Evolutionary conservation across 108 stramenopile genomes (phyloP), one percentile per base, ranked within the genome.

Genomic region (Skeletonema grethae): DNA sequence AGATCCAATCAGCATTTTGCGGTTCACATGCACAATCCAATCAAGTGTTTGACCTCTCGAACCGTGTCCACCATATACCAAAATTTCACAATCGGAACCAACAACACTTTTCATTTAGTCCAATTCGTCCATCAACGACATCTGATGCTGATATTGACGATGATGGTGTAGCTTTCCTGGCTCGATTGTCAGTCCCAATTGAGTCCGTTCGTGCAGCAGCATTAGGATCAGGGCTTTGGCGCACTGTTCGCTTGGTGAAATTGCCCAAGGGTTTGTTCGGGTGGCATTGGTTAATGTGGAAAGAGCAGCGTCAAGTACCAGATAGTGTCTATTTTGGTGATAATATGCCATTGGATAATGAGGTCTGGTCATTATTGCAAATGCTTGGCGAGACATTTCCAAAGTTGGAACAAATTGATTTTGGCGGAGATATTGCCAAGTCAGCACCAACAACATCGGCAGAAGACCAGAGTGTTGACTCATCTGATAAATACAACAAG

Each of bases 21-120:
- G 72, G 79, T 3, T 53, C 79, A 9, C 79, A 80, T 61, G 79
- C 79, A 8, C 79, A 80, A 65, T 80, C 79, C 11, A 53, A 70
- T 16, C 72, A 80, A 20, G 30, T 80, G n/a, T 57, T 80, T 32
- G 72, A 80, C 61, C 12, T 80, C 25, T 73, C 79, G 0, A 56
- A 65, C 18, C 72, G 72, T 38, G 67, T 48, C 41, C 62, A 70
- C 20, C 65, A 63, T 38, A 45, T 73, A 9, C 39, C 72, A 3
- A 65, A 43, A 29, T 36, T 63, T 36, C 25, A 56, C 63, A 72
- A 63, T 36, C 61, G 62, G 41, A 53, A 71, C 6, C 41, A 24
- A 4, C 48, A 30, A 7, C 15, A 53, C 7, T 53, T 53, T 24
- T 53, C 50, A 22, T 53, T 53, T 22, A 53, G 50, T 8, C 50